Evolutionary conservation across 2,329 filamentous ascomycete species (phyloP).

Genomic region (Hymenoscyphus scutula): DNA sequence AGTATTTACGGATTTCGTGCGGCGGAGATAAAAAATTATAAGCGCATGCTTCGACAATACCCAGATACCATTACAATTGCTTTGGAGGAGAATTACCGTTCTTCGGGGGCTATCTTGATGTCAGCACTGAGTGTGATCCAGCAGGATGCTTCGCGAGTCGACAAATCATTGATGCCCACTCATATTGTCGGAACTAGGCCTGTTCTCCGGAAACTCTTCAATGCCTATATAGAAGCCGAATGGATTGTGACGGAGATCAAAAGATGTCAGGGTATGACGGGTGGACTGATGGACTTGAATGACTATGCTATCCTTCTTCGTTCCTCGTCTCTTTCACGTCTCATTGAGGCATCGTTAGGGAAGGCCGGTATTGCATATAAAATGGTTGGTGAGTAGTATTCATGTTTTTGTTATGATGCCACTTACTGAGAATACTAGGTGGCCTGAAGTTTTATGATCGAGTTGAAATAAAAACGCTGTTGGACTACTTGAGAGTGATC

Average conservation of each 20-base stretch:
- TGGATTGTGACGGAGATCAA: constrained; percentile 88
- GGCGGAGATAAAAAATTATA: constrained; percentile 86
- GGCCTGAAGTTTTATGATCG: constrained; percentile 91
- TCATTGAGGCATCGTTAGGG: constrained; percentile 80
- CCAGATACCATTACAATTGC: constrained; percentile 77
- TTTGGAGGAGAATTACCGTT: constrained; percentile 92
- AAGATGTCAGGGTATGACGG: constrained; percentile 67
- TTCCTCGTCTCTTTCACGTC: constrained; percentile 75
- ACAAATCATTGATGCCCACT: constrained; percentile 76
- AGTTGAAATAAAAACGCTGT: constrained; percentile 77
- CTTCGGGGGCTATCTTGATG: constrained; percentile 78
- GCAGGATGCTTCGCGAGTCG: constrained; percentile 77
- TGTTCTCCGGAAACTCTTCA: constrained; percentile 73
- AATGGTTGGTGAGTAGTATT: constrained; percentile 67
- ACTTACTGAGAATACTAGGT: constrained; percentile 37
- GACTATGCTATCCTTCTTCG: constrained; percentile 88
- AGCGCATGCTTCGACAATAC: constrained; percentile 73
- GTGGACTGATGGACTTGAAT: constrained; percentile 66
- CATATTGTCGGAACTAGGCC: constrained; percentile 78
- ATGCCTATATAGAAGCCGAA: constrained; percentile 69
- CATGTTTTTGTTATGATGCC: not conserved
- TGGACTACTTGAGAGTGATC: constrained; percentile 86
- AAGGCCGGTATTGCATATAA: constrained; percentile 81
- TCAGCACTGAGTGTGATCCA: constrained; percentile 84
- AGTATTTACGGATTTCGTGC: constrained; percentile 97